phyloP scores from a whole-genome alignment of 257 asterid species.

The Solanum lycopersicoides region DNA sequence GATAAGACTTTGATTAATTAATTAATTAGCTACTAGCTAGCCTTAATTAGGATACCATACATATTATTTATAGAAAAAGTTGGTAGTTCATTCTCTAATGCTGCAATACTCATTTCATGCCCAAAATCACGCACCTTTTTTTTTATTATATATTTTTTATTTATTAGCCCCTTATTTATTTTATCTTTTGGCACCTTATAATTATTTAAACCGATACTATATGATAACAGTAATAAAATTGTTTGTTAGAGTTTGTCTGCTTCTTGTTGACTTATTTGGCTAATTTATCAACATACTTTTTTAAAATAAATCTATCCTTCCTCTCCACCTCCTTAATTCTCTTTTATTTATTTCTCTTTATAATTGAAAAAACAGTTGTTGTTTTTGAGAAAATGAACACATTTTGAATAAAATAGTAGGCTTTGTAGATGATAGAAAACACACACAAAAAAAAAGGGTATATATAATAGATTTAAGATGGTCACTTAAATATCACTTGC shows the following conservation, averaged over 20 bases:
- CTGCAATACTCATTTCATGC: constrained; percentile 3
- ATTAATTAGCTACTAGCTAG: neutral
- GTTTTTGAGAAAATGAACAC: neutral
- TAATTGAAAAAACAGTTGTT: too few relatives aligned
- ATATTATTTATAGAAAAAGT: neutral
- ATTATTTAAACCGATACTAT: neutral
- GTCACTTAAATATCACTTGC: neutral
- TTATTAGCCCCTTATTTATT: neutral
- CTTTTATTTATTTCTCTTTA: too few relatives aligned
- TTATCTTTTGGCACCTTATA: neutral
- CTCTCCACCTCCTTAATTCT: neutral
- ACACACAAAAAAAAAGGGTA: neutral
- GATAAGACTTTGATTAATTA: neutral
- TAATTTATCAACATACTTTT: neutral
- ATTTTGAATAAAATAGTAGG: neutral
- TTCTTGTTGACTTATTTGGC: neutral
- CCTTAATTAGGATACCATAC: neutral
- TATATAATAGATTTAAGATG: neutral
- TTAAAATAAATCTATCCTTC: neutral
- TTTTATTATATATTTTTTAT: neutral
- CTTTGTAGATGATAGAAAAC: neutral
- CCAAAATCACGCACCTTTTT: constrained; percentile 5
- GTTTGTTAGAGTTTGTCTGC: neutral
- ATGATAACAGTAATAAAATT: neutral
- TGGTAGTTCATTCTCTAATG: neutral